Evolutionary conservation across 2,329 filamentous ascomycete genomes (phyloP).

Genomic region (Colletotrichum sp.): DNA sequence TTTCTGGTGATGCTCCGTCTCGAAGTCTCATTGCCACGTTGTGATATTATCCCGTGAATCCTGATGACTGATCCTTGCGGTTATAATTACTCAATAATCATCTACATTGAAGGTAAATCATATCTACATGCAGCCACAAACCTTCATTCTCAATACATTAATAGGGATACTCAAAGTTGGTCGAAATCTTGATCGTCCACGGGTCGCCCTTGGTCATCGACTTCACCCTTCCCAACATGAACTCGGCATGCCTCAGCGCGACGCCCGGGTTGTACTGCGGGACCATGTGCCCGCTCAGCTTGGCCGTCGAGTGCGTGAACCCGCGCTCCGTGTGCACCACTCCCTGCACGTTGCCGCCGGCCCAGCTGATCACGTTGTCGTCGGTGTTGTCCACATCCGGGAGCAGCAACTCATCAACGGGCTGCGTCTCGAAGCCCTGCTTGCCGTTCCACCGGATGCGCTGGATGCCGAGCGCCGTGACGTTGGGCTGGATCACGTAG

Average conservation of each 20-base stretch:
- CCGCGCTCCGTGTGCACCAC: constrained; percentile 76
- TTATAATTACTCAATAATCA: neutral
- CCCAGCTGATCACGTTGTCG: constrained; percentile 46
- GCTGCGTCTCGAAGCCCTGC: constrained; percentile 70
- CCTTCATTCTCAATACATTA: neutral
- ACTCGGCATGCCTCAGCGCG: constrained; percentile 75
- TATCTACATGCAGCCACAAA: neutral
- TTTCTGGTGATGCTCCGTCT: neutral
- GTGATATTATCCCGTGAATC: neutral
- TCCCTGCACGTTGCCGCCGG: constrained; percentile 71
- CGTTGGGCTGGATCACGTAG: constrained; percentile 70
- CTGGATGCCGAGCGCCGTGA: constrained; percentile 74
- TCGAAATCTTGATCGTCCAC: constrained; percentile 6
- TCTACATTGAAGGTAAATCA: neutral
- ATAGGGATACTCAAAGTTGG: neutral
- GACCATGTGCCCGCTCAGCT: constrained; percentile 70
- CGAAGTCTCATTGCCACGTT: neutral
- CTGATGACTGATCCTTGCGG: neutral
- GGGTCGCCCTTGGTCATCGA: neutral
- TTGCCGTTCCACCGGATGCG: constrained; percentile 81
- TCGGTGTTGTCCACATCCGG: constrained; percentile 40
- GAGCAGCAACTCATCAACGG: constrained; percentile 69
- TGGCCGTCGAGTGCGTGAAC: constrained; percentile 71
- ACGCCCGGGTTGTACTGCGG: constrained; percentile 73
- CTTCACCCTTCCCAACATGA: constrained; percentile 72